phyloP scores from a whole-genome alignment of 306 rosid genomes.

The Canavalia ensiformis region DNA sequence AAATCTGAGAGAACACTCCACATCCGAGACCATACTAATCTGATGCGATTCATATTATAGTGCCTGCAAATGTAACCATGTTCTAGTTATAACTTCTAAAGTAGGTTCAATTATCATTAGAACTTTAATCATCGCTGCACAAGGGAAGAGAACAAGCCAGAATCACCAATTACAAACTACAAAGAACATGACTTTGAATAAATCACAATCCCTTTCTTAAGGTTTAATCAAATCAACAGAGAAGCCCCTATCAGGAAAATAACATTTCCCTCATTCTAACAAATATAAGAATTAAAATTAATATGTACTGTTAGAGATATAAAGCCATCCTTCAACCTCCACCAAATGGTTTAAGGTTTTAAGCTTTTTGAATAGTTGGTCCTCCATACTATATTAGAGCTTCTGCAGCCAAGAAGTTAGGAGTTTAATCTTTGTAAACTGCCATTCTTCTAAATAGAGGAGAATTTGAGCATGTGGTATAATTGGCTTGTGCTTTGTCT shows the following conservation, averaged over 20 bases:
- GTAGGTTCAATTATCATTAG: conserved; percentile 20
- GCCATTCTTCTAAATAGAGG: not conserved
- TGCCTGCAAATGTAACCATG: conserved; percentile 82
- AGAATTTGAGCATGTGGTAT: not conserved
- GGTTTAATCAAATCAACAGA: conserved; percentile 6
- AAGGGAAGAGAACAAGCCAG: conserved; percentile 19
- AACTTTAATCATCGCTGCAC: conserved; percentile 35
- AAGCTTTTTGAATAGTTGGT: conserved; percentile 17
- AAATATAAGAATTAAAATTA: conserved; percentile 26
- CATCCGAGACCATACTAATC: conserved; percentile 98
- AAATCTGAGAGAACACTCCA: conserved; percentile 99
- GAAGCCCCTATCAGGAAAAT: conserved; percentile 14
- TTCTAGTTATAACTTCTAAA: conserved; percentile 39
- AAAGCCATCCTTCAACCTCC: conserved; percentile 7
- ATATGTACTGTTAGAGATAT: conserved; percentile 10
- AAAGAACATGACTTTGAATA: conserved; percentile 24
- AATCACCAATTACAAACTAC: conserved; percentile 23
- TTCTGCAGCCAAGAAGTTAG: not conserved
- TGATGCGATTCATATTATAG: conserved; percentile 98
- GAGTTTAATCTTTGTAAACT: not conserved
- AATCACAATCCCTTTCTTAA: conserved; percentile 22
- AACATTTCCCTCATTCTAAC: conserved; percentile 21
- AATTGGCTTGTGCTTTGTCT: not conserved
- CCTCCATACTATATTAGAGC: conserved; percentile 1
- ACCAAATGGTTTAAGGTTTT: conserved; percentile 29